Evolutionary conservation across 1,284 basidiomycete species (phyloP).

Genomic region (Vanrija humicola): DNA sequence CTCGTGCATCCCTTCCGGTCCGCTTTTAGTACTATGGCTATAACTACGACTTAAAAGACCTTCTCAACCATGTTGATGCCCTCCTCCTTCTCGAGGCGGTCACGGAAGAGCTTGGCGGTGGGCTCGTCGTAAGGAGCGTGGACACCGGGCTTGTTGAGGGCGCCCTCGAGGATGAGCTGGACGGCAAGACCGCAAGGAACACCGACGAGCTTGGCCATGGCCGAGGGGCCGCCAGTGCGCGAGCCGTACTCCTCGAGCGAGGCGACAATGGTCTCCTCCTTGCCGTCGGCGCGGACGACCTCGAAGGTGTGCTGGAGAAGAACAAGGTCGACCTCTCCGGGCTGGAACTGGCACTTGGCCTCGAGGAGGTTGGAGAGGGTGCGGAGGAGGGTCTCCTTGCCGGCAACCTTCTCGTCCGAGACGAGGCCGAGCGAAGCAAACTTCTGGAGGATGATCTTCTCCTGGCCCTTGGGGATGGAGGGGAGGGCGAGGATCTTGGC

Average conservation of each 20-base stretch:
- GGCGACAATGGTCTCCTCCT: constrained; percentile 80
- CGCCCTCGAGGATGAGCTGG: constrained; percentile 68
- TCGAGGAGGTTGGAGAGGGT: constrained; percentile 90
- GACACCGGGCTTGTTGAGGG: constrained; percentile 74
- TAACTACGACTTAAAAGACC: constrained; percentile 41
- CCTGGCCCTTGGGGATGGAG: constrained; percentile 66
- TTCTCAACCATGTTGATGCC: constrained; percentile 75
- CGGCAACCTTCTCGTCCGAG: constrained; percentile 62
- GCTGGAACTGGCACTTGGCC: constrained; percentile 84
- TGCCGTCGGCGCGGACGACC: constrained; percentile 79
- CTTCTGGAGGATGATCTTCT: constrained; percentile 79
- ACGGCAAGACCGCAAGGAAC: constrained; percentile 91
- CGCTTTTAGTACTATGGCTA: no score
- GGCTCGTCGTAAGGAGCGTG: constrained; percentile 78
- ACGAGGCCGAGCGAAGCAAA: constrained; percentile 93
- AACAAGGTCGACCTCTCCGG: constrained; percentile 90
- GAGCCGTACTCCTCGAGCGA: constrained; percentile 89
- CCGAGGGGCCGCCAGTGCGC: constrained; percentile 70
- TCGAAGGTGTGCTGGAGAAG: constrained; percentile 98
- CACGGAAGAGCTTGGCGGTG: constrained; percentile 76
- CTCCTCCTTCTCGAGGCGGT: constrained; percentile 68
- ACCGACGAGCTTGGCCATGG: constrained; percentile 92
- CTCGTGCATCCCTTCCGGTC: no score
- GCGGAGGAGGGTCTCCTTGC: constrained; percentile 81
- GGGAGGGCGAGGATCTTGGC: constrained; percentile 66